A percentile compares a stretch with the other conserved stretches of the same genome.
These are phyloP conservation scores for Peribolospora kevripleyi DNA, from an alignment of 768 basidiomycete genomes.

Conservation along the genomic window DNA sequence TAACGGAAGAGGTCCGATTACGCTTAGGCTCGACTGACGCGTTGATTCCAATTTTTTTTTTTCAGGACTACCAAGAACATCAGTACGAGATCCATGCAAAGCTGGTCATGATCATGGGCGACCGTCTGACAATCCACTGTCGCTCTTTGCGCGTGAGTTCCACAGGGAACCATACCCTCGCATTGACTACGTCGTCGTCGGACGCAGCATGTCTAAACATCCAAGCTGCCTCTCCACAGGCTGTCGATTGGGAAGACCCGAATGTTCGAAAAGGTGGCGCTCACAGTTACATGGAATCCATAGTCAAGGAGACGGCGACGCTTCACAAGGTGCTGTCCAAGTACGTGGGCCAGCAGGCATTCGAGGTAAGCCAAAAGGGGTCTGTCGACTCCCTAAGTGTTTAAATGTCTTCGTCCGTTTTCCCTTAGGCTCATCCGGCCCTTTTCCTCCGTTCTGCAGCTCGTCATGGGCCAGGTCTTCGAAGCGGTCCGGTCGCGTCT, in stretches of 20 bases:
- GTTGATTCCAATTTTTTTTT: not conserved
- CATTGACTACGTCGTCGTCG: not conserved
- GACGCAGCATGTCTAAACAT: not conserved
- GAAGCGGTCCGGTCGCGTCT: slow-evolving; percentile 76
- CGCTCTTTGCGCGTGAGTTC: slow-evolving; percentile 22
- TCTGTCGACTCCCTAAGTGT: not conserved
- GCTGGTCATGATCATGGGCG: slow-evolving; percentile 93
- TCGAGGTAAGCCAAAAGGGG: slow-evolving; percentile 38
- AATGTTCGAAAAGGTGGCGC: slow-evolving; percentile 18
- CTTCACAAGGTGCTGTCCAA: slow-evolving; percentile 87
- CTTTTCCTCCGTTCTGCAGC: slow-evolving; percentile 24
- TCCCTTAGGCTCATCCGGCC: not conserved
- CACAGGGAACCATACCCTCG: not conserved
- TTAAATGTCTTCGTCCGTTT: not conserved
- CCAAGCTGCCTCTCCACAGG: slow-evolving; percentile 22
- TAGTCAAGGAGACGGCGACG: slow-evolving; percentile 84
- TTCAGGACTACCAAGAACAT: slow-evolving; percentile 90
- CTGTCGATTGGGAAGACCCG: slow-evolving; percentile 50
- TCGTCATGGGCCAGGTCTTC: slow-evolving; percentile 85
- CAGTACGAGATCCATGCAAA: slow-evolving; percentile 98
- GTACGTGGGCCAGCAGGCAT: slow-evolving; percentile 50
- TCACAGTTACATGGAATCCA: slow-evolving; percentile 74
- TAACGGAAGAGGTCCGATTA: not conserved
- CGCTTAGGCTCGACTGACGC: slow-evolving; percentile 1
- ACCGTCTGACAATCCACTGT: slow-evolving; percentile 65